Conservation (phyloP, 169 alveolate genomes). For the Plasmodium inui region DNA sequence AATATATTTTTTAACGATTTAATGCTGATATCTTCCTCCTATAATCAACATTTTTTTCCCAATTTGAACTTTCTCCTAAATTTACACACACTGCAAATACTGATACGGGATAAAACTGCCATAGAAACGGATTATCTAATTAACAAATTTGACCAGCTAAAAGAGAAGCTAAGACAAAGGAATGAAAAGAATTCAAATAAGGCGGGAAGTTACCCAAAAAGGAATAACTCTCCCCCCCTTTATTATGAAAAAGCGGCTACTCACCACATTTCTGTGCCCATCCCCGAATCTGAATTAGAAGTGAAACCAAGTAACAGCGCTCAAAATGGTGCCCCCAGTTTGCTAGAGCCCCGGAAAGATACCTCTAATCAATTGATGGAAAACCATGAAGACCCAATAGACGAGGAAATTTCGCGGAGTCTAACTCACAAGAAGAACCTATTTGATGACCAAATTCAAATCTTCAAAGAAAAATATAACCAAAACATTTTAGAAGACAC, state of each 20-base stretch:
- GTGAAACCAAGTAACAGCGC: not conserved
- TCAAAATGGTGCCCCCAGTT: not conserved
- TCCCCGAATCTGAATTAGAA: not conserved
- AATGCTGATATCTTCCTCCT: conserved; percentile 57
- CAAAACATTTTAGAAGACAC: conserved; percentile 61
- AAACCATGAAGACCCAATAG: conserved; percentile 16
- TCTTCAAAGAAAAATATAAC: conserved; percentile 42
- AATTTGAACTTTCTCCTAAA: conserved; percentile 57
- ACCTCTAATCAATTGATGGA: not conserved
- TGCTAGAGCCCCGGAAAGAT: not conserved
- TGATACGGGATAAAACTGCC: conserved; percentile 74
- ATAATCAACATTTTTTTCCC: conserved; percentile 59
- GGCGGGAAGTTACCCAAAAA: not conserved
- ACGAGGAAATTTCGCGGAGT: conserved; percentile 39
- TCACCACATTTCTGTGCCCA: not conserved
- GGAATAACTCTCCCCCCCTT: not conserved
- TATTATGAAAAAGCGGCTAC: not conserved
- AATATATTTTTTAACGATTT: conserved; percentile 45
- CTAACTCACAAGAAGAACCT: conserved; percentile 46
- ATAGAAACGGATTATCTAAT: conserved; percentile 66
- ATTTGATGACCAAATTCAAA: conserved; percentile 57
- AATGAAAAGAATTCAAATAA: not conserved
- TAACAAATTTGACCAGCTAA: conserved; percentile 63
- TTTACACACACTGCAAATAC: conserved; percentile 65
- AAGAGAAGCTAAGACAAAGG: conserved; percentile 26